Conservation (phyloP, 2,329 filamentous ascomycete genomes). For the Colletotrichum sansevieriae region DNA sequence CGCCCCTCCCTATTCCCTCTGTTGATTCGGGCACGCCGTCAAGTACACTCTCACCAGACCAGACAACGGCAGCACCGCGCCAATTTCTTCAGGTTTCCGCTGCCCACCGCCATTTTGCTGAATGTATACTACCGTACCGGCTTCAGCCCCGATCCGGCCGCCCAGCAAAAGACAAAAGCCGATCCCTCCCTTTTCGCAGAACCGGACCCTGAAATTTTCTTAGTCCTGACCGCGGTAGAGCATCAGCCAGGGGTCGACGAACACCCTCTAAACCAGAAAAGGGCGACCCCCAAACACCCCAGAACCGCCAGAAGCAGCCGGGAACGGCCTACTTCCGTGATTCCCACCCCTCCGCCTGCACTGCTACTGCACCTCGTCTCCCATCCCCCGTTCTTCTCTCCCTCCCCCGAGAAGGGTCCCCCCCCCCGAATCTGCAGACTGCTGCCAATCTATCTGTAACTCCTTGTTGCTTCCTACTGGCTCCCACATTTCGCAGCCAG, state of each 20-base stretch:
- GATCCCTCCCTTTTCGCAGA: constrained; percentile 29
- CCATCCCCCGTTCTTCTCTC: neutral
- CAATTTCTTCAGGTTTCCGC: neutral
- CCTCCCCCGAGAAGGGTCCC: constrained; percentile 5
- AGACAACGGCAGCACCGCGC: neutral
- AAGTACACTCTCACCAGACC: constrained; percentile 4
- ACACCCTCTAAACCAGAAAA: constrained; percentile 35
- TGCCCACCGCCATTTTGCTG: constrained; percentile 24
- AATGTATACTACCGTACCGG: neutral
- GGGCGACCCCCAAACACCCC: constrained; percentile 1
- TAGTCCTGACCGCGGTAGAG: constrained; percentile 1
- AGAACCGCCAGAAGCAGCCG: neutral
- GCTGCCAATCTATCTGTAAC: neutral
- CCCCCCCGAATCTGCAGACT: constrained; percentile 5
- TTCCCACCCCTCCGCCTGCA: constrained; percentile 22
- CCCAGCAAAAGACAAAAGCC: constrained; percentile 24
- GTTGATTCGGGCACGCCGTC: constrained; percentile 23
- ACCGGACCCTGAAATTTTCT: constrained; percentile 36
- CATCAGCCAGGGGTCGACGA: constrained; percentile 23
- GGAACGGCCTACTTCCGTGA: constrained; percentile 31
- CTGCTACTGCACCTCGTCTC: constrained; percentile 27
- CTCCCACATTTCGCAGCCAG: constrained; percentile 1
- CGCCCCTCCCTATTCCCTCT: too few relatives aligned
- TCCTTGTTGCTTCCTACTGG: constrained; percentile 19
- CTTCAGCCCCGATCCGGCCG: constrained; percentile 21